Evolutionary conservation across 2,329 filamentous ascomycete genomes (phyloP).

Genomic region (Niveomyces coronatus): DNA sequence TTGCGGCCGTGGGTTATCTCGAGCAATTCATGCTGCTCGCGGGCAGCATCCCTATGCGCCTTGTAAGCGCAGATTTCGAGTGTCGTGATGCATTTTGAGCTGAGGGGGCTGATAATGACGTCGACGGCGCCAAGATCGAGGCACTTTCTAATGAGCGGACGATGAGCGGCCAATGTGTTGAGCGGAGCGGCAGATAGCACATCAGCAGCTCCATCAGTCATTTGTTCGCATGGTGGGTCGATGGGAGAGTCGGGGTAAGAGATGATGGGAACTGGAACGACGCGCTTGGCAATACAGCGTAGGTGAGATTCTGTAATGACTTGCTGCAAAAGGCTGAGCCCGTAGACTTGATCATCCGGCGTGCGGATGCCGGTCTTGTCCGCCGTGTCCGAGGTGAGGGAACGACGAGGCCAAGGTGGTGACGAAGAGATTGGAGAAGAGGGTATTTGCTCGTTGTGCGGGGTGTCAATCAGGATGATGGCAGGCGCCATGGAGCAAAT

Average conservation of each 20-base stretch:
- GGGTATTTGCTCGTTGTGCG: slow-evolving; percentile 36
- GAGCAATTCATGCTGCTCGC: slow-evolving; percentile 61
- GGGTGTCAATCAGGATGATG: slow-evolving; percentile 46
- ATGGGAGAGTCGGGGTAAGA: slow-evolving; percentile 25
- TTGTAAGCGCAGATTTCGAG: slow-evolving; percentile 78
- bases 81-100: slow-evolving; percentile 60
- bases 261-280: slow-evolving; percentile 47
- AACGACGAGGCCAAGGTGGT: slow-evolving; percentile 14
- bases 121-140: slow-evolving; percentile 81
- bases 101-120: slow-evolving; percentile 71
- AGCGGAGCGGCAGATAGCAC: slow-evolving; percentile 14
- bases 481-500: slow-evolving; percentile 44
- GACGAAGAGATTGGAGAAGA: slow-evolving; percentile 6
- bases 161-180: slow-evolving; percentile 20
- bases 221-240: slow-evolving; percentile 20
- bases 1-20: slow-evolving; percentile 68
- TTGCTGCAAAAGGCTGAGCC: slow-evolving; percentile 42
- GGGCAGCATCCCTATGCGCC: slow-evolving; percentile 63
- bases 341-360: slow-evolving; percentile 42
- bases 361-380: slow-evolving; percentile 30
- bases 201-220: slow-evolving; percentile 30
- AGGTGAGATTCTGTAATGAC: slow-evolving; percentile 49
- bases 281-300: slow-evolving; percentile 43
- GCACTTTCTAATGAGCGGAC: slow-evolving; percentile 53
- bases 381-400: slow-evolving; percentile 30